These are phyloP conservation scores for Solanum lycopersicoides DNA, from an alignment of 257 asterid species.

Conservation along the genomic window DNA sequence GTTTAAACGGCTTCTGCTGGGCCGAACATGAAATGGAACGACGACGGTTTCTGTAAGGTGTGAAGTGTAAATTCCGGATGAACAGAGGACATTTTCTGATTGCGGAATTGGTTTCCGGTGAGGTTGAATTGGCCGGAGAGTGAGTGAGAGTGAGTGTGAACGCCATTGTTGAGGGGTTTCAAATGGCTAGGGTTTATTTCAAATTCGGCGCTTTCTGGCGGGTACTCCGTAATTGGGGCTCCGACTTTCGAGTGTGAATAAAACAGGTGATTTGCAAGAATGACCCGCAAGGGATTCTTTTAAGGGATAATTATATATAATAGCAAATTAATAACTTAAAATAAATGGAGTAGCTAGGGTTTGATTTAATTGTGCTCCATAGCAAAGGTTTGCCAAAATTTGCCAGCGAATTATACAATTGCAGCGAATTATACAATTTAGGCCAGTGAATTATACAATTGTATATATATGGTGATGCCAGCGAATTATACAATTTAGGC, in stretches of 20 bases:
- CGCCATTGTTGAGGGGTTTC: conserved; percentile 29
- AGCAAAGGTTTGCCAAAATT: no score
- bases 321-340: no score
- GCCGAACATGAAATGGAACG: conserved; percentile 19
- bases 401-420: no score
- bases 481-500: no score
- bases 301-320: no score
- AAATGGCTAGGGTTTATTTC: neutral
- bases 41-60: neutral
- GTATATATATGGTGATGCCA: no score
- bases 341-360: no score
- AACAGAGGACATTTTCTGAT: conserved; percentile 1
- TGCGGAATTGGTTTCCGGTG: neutral
- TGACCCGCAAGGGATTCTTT: neutral
- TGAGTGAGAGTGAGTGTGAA: conserved; percentile 12
- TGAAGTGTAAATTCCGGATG: conserved; percentile 14
- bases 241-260: no score
- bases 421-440: no score
- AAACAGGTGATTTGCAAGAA: neutral
- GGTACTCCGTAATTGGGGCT: neutral
- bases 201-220: neutral
- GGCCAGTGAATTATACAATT: no score
- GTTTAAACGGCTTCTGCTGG: conserved; percentile 15
- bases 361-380: no score
- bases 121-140: conserved; percentile 10